Evolutionary conservation across 148 eudicot species (phyloP), one percentile per base, ranked within the genome.

Genomic region (Nepenthes gracilis): DNA sequence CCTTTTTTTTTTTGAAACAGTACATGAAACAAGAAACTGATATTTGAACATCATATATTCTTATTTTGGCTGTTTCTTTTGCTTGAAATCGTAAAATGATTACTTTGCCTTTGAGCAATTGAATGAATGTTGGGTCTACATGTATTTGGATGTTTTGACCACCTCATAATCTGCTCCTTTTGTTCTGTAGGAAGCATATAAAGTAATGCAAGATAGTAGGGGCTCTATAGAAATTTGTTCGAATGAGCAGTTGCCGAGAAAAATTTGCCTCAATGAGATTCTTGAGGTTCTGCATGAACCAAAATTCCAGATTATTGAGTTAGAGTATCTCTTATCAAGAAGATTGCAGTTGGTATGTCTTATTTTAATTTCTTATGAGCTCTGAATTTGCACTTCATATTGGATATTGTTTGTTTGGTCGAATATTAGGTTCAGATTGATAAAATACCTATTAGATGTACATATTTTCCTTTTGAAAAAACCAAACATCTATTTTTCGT

Each of bases 321-420:
- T 80, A 40, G 84, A 84, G 66, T 82, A 79, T 66, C 69, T 66
- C 43, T 64, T 87, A 54, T 75, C 82, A 64, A 63, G 72, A 54
- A 84, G 60, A 72, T 61, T 90, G 70, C 70, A 66, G 55, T 57
- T 76, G 70, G 97, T 90, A 84, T 69, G 85, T 66, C 13, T 58
- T 64, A 53, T 60, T 33, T 70, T 13, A 60, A 63, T 55, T 57
- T 11, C 35, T 12, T 35, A 6, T n/a, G 6, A 38, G 59, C 11
- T 54, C 23, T 2, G n/a, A 14, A 14, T n/a, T 5, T 23, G 36
- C 36, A 23, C 57, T 13, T 36, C 35, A 10, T 12, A 13, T 49
- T 47, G 23, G 23, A 23, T 23, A 23, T 23, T 23, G 23, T 23
- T 23, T 57, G 32, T 8, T 47, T 33, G 14, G 67, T n/a, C 35